Evolutionary conservation across 108 stramenopile species (phyloP).

Genomic region (Asterionellopsis glacialis): DNA sequence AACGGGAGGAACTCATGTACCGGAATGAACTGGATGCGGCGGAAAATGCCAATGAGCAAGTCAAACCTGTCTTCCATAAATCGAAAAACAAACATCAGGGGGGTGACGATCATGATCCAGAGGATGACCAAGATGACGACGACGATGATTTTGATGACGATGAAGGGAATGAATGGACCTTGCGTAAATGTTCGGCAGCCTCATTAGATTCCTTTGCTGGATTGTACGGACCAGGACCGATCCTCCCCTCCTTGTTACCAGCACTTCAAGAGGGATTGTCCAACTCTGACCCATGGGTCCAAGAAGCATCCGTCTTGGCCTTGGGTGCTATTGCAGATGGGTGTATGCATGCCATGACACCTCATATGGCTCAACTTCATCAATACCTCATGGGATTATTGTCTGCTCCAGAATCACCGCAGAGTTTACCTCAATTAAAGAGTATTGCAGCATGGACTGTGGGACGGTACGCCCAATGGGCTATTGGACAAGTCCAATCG

Average conservation of each 20-base stretch:
- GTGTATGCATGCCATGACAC: slow-evolving; percentile 70
- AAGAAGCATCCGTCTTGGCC: slow-evolving; percentile 86
- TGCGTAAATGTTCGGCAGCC: slow-evolving; percentile 86
- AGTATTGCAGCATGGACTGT: slow-evolving; percentile 85
- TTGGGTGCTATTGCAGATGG: slow-evolving; percentile 89
- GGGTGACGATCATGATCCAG: slow-evolving; percentile 25
- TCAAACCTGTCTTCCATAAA: slow-evolving; percentile 83
- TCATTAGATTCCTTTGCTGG: slow-evolving; percentile 74
- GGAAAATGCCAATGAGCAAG: slow-evolving; percentile 34
- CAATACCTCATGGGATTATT: slow-evolving; percentile 77
- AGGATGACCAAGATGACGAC: slow-evolving; percentile 58
- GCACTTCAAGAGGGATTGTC: slow-evolving; percentile 67
- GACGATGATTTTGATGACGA: slow-evolving; percentile 55
- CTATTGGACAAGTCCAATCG: slow-evolving; percentile 67
- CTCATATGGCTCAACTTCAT: slow-evolving; percentile 70
- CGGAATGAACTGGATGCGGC: slow-evolving; percentile 66
- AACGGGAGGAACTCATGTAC: slow-evolving; percentile 66
- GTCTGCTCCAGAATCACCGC: slow-evolving; percentile 27
- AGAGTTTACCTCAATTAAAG: slow-evolving; percentile 71
- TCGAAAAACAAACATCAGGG: slow-evolving; percentile 40
- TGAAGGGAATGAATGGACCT: slow-evolving; percentile 84
- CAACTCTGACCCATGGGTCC: slow-evolving; percentile 76
- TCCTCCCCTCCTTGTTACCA: slow-evolving; percentile 75
- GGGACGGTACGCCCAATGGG: slow-evolving; percentile 78
- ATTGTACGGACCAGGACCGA: slow-evolving; percentile 57